Evolutionary conservation across 345 rosid genomes (phyloP).

Genomic region (Eucalyptus melliodora): DNA sequence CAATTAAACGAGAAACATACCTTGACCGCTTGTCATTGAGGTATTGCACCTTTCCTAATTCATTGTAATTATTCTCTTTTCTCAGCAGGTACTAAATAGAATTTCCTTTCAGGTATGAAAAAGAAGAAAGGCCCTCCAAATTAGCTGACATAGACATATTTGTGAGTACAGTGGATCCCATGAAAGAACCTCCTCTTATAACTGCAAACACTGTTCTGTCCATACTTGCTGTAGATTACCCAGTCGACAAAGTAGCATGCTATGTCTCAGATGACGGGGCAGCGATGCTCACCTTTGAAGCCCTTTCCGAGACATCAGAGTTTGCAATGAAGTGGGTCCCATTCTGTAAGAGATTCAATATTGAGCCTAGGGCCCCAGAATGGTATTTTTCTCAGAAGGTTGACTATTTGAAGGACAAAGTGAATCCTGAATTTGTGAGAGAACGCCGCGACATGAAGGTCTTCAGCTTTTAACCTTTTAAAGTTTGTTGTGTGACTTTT

Average conservation of each 20-base stretch:
- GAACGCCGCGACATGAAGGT: slow-evolving; percentile 92
- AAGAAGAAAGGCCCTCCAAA: slow-evolving; percentile 61
- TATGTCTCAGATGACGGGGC: slow-evolving; percentile 97
- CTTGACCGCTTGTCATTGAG: slow-evolving; percentile 69
- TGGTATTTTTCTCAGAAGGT: slow-evolving; percentile 75
- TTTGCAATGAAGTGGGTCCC: slow-evolving; percentile 95
- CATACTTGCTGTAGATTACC: slow-evolving; percentile 86
- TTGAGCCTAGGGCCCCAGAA: slow-evolving; percentile 93
- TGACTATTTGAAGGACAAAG: slow-evolving; percentile 70
- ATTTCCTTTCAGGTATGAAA: slow-evolving; percentile 45
- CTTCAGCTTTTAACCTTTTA: neutral
- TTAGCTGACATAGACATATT: slow-evolving; percentile 64
- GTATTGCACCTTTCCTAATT: neutral
- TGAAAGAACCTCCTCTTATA: slow-evolving; percentile 89
- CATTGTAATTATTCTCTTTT: neutral
- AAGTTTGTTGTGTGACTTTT: neutral
- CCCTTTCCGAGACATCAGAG: slow-evolving; percentile 85
- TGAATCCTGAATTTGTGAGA: slow-evolving; percentile 54
- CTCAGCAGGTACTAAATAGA: neutral
- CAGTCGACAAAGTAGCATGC: slow-evolving; percentile 79
- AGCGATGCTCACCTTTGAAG: slow-evolving; percentile 95
- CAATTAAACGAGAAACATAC: slow-evolving; percentile 77
- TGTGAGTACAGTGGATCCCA: slow-evolving; percentile 89
- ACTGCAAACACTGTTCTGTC: slow-evolving; percentile 95
- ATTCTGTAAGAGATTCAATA: slow-evolving; percentile 63